Base-by-base conservation (phyloP, 257 asterid species). In the Solanum megistacrolobum region DNA sequence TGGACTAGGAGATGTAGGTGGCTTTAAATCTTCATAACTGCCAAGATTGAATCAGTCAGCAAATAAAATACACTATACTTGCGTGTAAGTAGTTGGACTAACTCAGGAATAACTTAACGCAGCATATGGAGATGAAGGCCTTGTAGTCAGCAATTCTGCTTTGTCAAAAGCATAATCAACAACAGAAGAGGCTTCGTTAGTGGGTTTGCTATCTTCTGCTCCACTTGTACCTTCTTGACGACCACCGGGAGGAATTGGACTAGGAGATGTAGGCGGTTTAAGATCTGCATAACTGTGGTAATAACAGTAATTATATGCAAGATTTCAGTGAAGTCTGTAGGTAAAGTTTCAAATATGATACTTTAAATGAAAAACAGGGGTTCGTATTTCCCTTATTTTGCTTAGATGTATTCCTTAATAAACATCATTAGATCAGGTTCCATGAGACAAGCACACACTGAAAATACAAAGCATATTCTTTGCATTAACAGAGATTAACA, bases 1-100 rank as follows among this genome's bases (percentile, higher is more conserved):
- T 71, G 91, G 90, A 21, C 86, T 79, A 23, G 90, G 90, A 68
- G 92, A 88, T 23, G 89, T 39, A 18, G 89, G 92, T 41, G 92
- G 90, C 82, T 86, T 86, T 62, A 88, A 84, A 88, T 90, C 88
- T 21, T 62, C 89, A 71, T 88, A 88, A 85, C 89, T 90, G 87
- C 66, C 71, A 86, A 88, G 5, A 87, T 36, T 9, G 86, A 86
- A 90, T 52, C 82, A 86, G 87, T 72, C 35, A 38, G 55, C 86
- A 84, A 87, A 87, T 62, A 34, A 88, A 38, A 6, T 5, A 29
- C 69, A 16, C 27, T 18, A 48, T 48, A 18, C 29, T 48, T 46
- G 69, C 9, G 6, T 5, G 6, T 29, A 48, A 82, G 18, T 48
- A 25, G 13, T 52, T 34, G 55, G 48, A 38, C 21, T 25, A 60